Evolutionary conservation across 2,329 filamentous ascomycete species (phyloP).

Genomic region (Paracoccidioides lutzii): DNA sequence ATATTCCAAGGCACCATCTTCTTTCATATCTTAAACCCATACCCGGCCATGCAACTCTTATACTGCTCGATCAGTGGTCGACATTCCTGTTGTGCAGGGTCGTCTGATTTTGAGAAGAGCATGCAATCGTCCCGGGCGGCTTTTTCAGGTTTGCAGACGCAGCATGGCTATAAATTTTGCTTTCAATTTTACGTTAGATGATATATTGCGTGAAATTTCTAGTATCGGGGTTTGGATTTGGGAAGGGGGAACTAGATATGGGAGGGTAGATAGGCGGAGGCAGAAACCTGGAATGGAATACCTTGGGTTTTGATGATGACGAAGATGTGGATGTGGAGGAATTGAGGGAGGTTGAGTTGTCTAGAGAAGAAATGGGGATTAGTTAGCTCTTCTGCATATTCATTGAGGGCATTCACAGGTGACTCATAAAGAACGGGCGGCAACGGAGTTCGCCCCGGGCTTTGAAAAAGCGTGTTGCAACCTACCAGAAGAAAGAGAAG

Average conservation of each 20-base stretch:
- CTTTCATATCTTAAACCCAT: slow-evolving; percentile 57
- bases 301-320: slow-evolving; percentile 27
- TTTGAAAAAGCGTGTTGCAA: background rate
- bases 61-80: slow-evolving; percentile 72
- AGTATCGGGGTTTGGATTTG: background rate
- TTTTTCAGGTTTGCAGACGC: slow-evolving; percentile 95
- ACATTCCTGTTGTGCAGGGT: slow-evolving; percentile 69
- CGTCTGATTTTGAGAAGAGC: slow-evolving; percentile 79
- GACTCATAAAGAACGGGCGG: too few relatives aligned
- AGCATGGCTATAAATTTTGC: slow-evolving; percentile 60
- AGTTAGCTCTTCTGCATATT: slow-evolving; percentile 2
- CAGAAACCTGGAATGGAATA: slow-evolving; percentile 11
- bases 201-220: background rate
- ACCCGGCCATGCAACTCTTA: slow-evolving; percentile 81
- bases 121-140: slow-evolving; percentile 91
- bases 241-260: background rate
- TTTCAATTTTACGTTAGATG: slow-evolving; percentile 3
- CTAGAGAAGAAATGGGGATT: slow-evolving; percentile 17
- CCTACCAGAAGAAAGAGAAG: slow-evolving; percentile 2
- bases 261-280: too few relatives aligned
- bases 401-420: background rate
- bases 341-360: slow-evolving; percentile 1
- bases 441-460: background rate
- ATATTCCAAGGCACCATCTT: background rate
- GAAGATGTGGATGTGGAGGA: slow-evolving; percentile 2